Evolutionary conservation across 805 yeast genomes (phyloP), one percentile per base, ranked within the genome.

Genomic region (Metschnikowia proteae): DNA sequence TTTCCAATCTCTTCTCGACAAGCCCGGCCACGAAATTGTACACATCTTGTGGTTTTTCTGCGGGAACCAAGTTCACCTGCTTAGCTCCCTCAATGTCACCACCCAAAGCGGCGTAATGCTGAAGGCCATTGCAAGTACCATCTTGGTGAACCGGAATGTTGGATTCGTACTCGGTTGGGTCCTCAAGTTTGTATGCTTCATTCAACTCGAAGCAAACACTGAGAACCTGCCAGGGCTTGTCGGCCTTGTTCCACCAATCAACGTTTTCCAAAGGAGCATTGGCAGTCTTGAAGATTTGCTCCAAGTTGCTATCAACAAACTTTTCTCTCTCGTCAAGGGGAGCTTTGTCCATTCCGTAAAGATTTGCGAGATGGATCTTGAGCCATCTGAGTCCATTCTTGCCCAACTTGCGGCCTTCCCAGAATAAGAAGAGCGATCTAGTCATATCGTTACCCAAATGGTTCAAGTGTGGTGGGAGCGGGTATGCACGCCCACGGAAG

Each of bases 71-170:
- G 60, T 86, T 86, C 34, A 86, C 95, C 66, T 86, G 92, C 45
- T 70, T 75, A 2, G 94, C 95, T 68, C 95, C 95, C 65, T 83
- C 91, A 13, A 79, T 57, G 66, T 86, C 95, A 70, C 94, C 92
- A 64, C 94, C 94, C 45, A 86, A 70, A 0, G 95, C 95, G 27
- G 95, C 94, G 66, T 86, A 86, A 70, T 86, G 95, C 60, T 86
- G 95, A 52, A 86, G 73, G 17, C 95, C 95, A 61, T 86, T 86
- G 70, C 95, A 86, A 0, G 94, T 85, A 57, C 95, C 95, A 68
- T 86, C 95, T 65, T 85, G 92, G 63, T 86, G 94, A 33, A 86
- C 85, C 1, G 94, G 92, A 53, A 84, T 83, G 62, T 82, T 85
- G 1, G 89, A 83, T 22, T 84, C 66, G 57, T 65, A 84, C 52